These are phyloP conservation scores for Postia placenta DNA, from an alignment of 768 basidiomycete species.

Conservation along the genomic window DNA sequence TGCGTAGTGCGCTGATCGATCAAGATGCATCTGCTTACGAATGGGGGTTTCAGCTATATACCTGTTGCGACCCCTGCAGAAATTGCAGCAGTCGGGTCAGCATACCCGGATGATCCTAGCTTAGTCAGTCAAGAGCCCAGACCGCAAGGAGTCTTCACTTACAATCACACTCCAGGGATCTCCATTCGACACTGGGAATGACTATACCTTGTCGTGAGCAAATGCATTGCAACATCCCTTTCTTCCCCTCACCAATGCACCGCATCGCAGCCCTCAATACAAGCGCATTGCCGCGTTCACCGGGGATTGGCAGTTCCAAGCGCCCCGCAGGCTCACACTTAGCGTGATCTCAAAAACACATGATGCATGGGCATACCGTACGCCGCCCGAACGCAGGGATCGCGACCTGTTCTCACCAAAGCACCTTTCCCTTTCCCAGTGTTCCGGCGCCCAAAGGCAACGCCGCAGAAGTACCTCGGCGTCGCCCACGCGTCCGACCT, in stretches of 20 bases:
- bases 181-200: conserved; percentile 2
- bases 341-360: neutral
- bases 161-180: neutral
- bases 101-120: neutral
- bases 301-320: conserved; percentile 16
- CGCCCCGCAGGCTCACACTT: conserved; percentile 13
- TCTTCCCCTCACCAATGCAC: too few relatives aligned
- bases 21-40: neutral
- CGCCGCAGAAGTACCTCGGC: neutral
- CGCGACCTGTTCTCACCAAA: neutral
- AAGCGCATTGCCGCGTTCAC: conserved; percentile 21
- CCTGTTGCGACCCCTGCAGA: neutral
- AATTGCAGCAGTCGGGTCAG: neutral
- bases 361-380: neutral
- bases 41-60: neutral
- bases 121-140: neutral
- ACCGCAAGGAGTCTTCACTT: neutral
- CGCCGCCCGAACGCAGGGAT: too few relatives aligned
- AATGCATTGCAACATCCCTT: too few relatives aligned
- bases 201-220: neutral
- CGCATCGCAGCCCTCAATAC: conserved; percentile 6
- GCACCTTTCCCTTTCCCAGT: neutral
- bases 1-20: neutral
- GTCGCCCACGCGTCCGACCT: neutral
- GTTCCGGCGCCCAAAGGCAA: neutral